Evolutionary conservation across 305 asterid genomes (phyloP), one percentile per base, ranked within the genome.

Genomic region (Withania somnifera): DNA sequence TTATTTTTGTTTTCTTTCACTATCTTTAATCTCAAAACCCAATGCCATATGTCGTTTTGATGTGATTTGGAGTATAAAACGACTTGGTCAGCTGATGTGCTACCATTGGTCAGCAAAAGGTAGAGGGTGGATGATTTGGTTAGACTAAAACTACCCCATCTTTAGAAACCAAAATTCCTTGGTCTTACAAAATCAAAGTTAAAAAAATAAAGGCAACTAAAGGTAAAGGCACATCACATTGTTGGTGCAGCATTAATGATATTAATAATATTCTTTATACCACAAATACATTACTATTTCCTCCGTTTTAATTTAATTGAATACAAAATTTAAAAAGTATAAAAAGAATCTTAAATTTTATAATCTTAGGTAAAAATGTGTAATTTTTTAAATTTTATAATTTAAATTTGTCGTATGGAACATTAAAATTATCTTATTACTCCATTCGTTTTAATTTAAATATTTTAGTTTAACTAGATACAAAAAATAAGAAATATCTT

Each of bases 41-140:
- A 84, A 89, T 32, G 78, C 15, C 54, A 86, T 88, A 90, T 86
- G 93, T 84, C 91, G 91, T 87, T 92, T 91, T 85, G 77, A 36
- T 34, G 13, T 20, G 45, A 56, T 57, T 78, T 30, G 79, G 68
- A 9, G 67, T 82, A 47, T 83, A 82, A 92, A 89, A 90, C 91
- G 91, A 92, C 92, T 9, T 58, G 80, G 84, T 19, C 69, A 22
- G 85, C 50, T 88, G 87, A 77, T 71, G 88, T 82, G 87, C 82
- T 87, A 86, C 83, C 14, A 19, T 14, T 86, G 97, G 95, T 93
- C 92, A 90, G 89, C 87, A 90, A 88, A 86, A 88, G 77, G 84
- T 22, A 2, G 67, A 52, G 86, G 19, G 53, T 69, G 36, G 83
- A 81, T 85, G 89, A 87, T 86, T 87, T 87, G 85, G 91, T 86